phyloP scores from a whole-genome alignment of 2,329 filamentous ascomycete genomes.

The Lachnellula hyalina region DNA sequence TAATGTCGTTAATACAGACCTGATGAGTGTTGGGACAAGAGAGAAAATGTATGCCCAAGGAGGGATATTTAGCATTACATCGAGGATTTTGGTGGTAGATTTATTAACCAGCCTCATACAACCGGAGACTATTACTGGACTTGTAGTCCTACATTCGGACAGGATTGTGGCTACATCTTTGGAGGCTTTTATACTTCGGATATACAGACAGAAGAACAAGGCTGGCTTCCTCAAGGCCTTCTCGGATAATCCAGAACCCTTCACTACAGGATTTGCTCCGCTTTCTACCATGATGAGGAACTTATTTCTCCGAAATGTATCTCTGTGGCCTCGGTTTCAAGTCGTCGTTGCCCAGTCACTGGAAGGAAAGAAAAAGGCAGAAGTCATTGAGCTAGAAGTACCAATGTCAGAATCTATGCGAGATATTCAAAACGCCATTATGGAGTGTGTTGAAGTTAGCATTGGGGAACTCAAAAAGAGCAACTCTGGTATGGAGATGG shows the following conservation, averaged over 20 bases:
- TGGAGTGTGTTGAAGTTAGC: conserved; percentile 94
- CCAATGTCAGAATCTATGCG: conserved; percentile 94
- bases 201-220: conserved; percentile 94
- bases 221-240: conserved; percentile 92
- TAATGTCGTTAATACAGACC: conserved; percentile 89
- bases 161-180: conserved; percentile 78
- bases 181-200: conserved; percentile 90
- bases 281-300: conserved; percentile 88
- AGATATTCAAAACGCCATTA: conserved; percentile 86
- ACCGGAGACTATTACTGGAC: conserved; percentile 77
- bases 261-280: conserved; percentile 82
- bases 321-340: conserved; percentile 91
- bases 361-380: conserved; percentile 86
- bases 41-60: conserved; percentile 89
- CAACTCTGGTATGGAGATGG: conserved; percentile 87
- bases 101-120: conserved; percentile 78
- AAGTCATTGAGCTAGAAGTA: conserved; percentile 95
- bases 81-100: conserved; percentile 90
- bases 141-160: conserved; percentile 86
- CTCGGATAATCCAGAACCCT: conserved; percentile 87
- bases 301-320: conserved; percentile 81
- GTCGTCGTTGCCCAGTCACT: conserved; percentile 82
- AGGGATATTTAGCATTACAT: conserved; percentile 93
- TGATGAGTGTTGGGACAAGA: conserved; percentile 77
- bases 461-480: conserved; percentile 90